phyloP scores from a whole-genome alignment of 2,329 filamentous ascomycete genomes.

The Ceratocystis cubensis region DNA sequence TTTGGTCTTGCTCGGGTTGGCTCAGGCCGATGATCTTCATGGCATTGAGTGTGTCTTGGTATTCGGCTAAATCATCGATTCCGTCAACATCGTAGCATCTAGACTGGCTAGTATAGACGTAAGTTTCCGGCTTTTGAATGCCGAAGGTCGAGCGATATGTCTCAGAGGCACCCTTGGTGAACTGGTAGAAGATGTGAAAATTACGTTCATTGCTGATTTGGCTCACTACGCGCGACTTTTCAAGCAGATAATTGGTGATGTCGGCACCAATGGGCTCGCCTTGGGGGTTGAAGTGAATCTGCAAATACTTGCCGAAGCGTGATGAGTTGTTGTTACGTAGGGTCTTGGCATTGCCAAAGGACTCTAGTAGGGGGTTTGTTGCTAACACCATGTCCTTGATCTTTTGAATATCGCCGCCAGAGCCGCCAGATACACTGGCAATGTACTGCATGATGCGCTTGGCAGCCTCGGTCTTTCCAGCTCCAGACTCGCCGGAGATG shows the following conservation, averaged over 20 bases:
- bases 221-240: conserved; percentile 88
- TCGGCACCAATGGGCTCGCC: conserved; percentile 92
- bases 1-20: conserved; percentile 83
- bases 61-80: conserved; percentile 84
- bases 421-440: conserved; percentile 82
- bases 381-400: conserved; percentile 99
- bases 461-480: conserved; percentile 95
- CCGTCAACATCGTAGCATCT: conserved; percentile 92
- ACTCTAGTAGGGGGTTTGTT: conserved; percentile 92
- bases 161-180: conserved; percentile 84
- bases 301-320: conserved; percentile 93
- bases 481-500: conserved; percentile 95
- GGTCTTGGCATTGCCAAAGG: conserved; percentile 97
- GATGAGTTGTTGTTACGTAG: conserved; percentile 98
- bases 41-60: conserved; percentile 76
- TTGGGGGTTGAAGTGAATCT: conserved; percentile 85
- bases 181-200: conserved; percentile 99
- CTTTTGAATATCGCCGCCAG: conserved; percentile 76
- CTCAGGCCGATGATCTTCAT: conserved; percentile 89
- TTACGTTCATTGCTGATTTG: conserved; percentile 94
- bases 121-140: conserved; percentile 81
- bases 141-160: conserved; percentile 80
- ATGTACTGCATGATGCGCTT: conserved; percentile 99
- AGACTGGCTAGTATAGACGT: conserved; percentile 83
- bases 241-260: conserved; percentile 94